Evolutionary conservation across 2,329 filamentous ascomycete genomes (phyloP), one percentile per base, ranked within the genome.

Genomic region (Colletotrichum tropicale): DNA sequence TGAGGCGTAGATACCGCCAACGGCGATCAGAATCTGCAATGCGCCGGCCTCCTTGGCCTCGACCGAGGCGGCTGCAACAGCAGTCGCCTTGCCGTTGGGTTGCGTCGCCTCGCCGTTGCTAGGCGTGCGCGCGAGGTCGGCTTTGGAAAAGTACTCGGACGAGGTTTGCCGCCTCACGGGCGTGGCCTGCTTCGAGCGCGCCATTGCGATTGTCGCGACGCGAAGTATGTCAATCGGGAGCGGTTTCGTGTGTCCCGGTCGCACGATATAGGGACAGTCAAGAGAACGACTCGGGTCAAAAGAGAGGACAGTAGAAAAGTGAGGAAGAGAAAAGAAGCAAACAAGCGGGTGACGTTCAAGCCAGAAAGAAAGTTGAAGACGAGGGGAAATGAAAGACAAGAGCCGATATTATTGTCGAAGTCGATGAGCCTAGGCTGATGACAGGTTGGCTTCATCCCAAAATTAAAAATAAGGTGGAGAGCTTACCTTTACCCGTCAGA

Each of bases 1-100:
- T 43, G 96, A 98, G 43, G 94, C 95, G 84, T 99, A 99, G 80
- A 99, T 99, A 75, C 97, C 97, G 8, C 93, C 93, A n/a, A 98
- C 95, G 78, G 96, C 96, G 77, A 98, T 91, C 65, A 96, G 86
- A 71, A 98, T 91, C 84, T 98, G 94, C 81, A 94, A 82, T 34
- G 95, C 83, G 6, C 95, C 94, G 10, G 93, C 89, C 32, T 91
- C 89, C 76, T 76, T 81, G 73, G 70, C 77, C 38, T 80, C 72
- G 24, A 80, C 86, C 86, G 38, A 74, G 55, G 28, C 82, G 76
- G 62, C 4, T 5, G 66, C 61, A 13, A 65, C 58, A 26, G 77
- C 65, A 64, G 71, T 74, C 77, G 66, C 85, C 80, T 80, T 80
- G 79, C 79, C 80, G 71, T 82, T 81, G 48, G 78, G 61, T 32